A percentile compares a stretch with the other conserved stretches of the same genome.
Conservation (phyloP, 2,329 filamentous ascomycete species). For the Pezicula neosporulosa region DNA sequence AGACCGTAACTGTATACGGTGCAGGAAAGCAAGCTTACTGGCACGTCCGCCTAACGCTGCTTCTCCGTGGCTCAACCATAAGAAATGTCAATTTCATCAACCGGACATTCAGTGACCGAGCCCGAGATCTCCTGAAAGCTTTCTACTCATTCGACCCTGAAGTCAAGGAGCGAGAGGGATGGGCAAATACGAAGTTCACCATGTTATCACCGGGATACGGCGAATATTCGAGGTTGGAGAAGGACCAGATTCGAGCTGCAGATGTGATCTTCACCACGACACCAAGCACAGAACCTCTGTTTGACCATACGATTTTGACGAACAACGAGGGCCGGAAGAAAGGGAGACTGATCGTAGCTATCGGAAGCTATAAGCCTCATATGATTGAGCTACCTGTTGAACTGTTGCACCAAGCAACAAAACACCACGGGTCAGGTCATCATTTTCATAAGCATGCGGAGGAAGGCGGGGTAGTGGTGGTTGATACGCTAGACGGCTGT, state of each 20-base stretch:
- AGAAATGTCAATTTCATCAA: constrained; percentile 82
- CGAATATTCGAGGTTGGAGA: constrained; percentile 63
- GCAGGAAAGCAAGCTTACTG: constrained; percentile 90
- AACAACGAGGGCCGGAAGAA: constrained; percentile 66
- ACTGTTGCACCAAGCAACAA: constrained; percentile 61
- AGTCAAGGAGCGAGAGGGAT: constrained; percentile 56
- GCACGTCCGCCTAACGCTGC: constrained; percentile 82
- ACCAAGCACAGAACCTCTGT: constrained; percentile 69
- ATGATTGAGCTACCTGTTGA: constrained; percentile 85
- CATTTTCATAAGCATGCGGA: constrained; percentile 66
- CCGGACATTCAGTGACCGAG: constrained; percentile 60
- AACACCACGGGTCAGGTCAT: constrained; percentile 46
- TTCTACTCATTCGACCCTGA: constrained; percentile 40
- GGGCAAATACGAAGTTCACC: constrained; percentile 63
- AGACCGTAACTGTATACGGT: constrained; percentile 80
- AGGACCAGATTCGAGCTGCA: constrained; percentile 66
- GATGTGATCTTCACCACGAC: constrained; percentile 91
- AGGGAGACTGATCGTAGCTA: constrained; percentile 67
- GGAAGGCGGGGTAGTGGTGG: constrained; percentile 64
- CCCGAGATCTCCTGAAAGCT: constrained; percentile 45
- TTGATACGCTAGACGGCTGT: constrained; percentile 75
- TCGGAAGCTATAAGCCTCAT: constrained; percentile 65
- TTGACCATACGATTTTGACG: constrained; percentile 70
- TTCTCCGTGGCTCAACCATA: constrained; percentile 68
- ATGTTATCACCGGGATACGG: constrained; percentile 67